Evolutionary conservation across 768 basidiomycete species (phyloP).

Genomic region (Lactifluus subvellereus): DNA sequence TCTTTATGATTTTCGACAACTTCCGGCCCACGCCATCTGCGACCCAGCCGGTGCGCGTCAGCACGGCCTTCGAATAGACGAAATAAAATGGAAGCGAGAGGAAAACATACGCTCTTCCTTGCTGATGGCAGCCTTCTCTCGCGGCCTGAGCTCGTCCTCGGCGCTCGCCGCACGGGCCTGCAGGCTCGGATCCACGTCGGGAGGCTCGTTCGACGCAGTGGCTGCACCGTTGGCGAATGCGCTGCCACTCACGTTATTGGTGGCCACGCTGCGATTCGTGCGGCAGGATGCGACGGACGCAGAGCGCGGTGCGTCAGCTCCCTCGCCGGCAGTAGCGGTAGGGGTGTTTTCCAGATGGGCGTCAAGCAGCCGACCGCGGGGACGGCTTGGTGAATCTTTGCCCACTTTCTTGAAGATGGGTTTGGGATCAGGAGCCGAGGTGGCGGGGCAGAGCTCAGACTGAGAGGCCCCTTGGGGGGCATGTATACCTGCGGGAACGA

Average conservation of each 20-base stretch:
- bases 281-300: slow-evolving; percentile 3
- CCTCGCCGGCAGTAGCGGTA: background rate
- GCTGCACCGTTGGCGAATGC: slow-evolving; percentile 52
- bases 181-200: slow-evolving; percentile 35
- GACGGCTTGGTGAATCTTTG: background rate
- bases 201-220: slow-evolving; percentile 42
- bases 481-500: background rate
- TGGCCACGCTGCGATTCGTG: background rate
- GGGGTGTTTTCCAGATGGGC: background rate
- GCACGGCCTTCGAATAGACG: background rate
- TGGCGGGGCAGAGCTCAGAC: background rate
- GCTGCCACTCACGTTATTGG: slow-evolving; percentile 22
- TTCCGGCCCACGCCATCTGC: slow-evolving; percentile 54
- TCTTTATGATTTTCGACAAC: slow-evolving; percentile 63
- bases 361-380: background rate
- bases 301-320: background rate
- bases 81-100: background rate
- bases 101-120: slow-evolving; percentile 47
- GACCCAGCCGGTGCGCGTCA: background rate
- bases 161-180: slow-evolving; percentile 42
- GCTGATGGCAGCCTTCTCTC: slow-evolving; percentile 45
- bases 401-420: background rate
- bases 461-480: background rate
- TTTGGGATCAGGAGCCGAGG: background rate
- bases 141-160: slow-evolving; percentile 42